A percentile compares a stretch with the other conserved stretches of the same genome.
Evolutionary conservation across 768 basidiomycete species (phyloP).

Genomic region (Albatrellus ellisii): DNA sequence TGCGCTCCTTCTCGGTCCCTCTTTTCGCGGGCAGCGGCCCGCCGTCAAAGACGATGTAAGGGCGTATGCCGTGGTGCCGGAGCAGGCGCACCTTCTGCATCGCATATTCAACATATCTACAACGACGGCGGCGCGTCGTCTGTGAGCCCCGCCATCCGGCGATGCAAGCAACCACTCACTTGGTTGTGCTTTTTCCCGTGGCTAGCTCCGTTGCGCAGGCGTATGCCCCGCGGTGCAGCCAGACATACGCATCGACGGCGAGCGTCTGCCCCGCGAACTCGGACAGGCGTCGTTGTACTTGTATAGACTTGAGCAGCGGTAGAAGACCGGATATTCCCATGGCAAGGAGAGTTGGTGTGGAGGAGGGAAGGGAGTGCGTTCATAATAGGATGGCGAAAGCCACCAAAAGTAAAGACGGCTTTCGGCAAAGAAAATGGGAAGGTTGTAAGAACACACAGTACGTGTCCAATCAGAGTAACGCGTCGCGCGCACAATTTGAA

Average conservation of each 20-base stretch:
- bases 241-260: slow-evolving; percentile 92
- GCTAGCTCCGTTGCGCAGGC: slow-evolving; percentile 86
- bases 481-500: too few relatives aligned
- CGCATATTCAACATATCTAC: slow-evolving; percentile 90
- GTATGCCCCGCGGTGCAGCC: slow-evolving; percentile 83
- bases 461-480: not conserved
- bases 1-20: slow-evolving; percentile 75
- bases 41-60: slow-evolving; percentile 93
- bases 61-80: slow-evolving; percentile 70
- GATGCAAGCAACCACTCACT: slow-evolving; percentile 35
- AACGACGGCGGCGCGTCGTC: not conserved
- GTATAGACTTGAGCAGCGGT: slow-evolving; percentile 83
- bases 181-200: slow-evolving; percentile 68
- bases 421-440: not conserved
- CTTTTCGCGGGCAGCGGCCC: slow-evolving; percentile 92
- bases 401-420: not conserved
- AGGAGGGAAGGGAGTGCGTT: too few relatives aligned
- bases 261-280: slow-evolving; percentile 77
- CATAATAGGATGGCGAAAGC: not conserved
- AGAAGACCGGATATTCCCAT: slow-evolving; percentile 94
- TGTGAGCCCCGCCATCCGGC: not conserved
- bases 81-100: slow-evolving; percentile 88
- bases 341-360: not conserved
- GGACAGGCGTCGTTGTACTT: slow-evolving; percentile 61
- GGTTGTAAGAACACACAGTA: not conserved